Conservation (phyloP, 495 filamentous ascomycete species). For the Xylaria telfairii region DNA sequence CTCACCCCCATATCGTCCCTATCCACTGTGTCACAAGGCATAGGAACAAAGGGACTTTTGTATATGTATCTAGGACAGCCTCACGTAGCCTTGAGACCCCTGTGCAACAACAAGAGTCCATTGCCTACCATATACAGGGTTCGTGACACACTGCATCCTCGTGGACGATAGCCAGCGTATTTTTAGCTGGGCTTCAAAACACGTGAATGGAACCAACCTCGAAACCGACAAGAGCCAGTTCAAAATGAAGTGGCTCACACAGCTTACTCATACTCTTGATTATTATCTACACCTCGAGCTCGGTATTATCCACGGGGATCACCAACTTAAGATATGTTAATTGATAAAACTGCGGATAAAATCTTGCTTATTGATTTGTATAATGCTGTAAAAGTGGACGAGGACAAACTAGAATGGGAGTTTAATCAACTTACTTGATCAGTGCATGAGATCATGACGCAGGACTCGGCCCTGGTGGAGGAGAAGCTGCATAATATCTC, state of each 20-base stretch:
- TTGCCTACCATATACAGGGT: too few species aligned
- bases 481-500: neutral
- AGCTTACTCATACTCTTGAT: neutral
- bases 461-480: neutral
- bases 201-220: neutral
- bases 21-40: too few species aligned
- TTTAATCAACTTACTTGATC: neutral
- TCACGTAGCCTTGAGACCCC: too few species aligned
- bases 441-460: neutral
- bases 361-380: neutral
- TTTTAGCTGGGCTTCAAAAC: neutral
- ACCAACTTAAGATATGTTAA: neutral
- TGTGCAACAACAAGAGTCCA: too few species aligned
- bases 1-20: neutral
- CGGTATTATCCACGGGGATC: conserved; percentile 5
- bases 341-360: neutral
- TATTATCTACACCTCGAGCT: conserved; percentile 12
- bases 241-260: conserved; percentile 13
- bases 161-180: neutral
- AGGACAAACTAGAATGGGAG: neutral
- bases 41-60: too few species aligned
- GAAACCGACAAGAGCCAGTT: conserved; percentile 1
- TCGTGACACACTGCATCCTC: neutral
- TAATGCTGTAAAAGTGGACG: neutral
- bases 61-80: too few species aligned